Evolutionary conservation across 495 filamentous ascomycete genomes (phyloP).

Genomic region (Penicillium nucicola): DNA sequence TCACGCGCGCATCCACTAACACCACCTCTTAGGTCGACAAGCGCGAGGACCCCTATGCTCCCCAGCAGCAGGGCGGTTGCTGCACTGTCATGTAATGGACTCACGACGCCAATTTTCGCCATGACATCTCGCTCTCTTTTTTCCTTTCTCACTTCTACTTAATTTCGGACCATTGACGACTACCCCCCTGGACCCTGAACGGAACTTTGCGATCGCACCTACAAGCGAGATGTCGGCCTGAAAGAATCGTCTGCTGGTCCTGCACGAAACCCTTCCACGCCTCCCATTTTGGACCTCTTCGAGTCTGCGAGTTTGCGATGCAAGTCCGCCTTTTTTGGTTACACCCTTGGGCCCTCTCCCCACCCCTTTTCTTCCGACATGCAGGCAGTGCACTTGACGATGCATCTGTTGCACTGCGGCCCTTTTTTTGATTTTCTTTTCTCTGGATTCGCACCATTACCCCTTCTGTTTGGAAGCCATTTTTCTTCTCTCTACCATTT

Average conservation of each 20-base stretch:
- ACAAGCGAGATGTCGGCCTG: conserved; percentile 16
- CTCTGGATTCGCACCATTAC: conserved; percentile 12
- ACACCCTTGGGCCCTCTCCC: conserved; percentile 26
- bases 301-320: not conserved
- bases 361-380: conserved; percentile 11
- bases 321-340: conserved; percentile 17
- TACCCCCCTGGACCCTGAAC: conserved; percentile 13
- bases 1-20: conserved; percentile 17
- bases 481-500: conserved; percentile 16
- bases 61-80: conserved; percentile 85
- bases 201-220: conserved; percentile 17
- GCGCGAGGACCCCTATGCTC: conserved; percentile 94
- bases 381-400: conserved; percentile 13
- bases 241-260: conserved; percentile 40
- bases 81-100: conserved; percentile 84
- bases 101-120: conserved; percentile 35
- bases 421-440: conserved; percentile 30
- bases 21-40: conserved; percentile 62
- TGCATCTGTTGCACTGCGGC: conserved; percentile 24
- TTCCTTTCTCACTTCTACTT: conserved; percentile 14
- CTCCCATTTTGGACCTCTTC: not conserved
- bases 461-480: conserved; percentile 13
- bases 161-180: conserved; percentile 25
- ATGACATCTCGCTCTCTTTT: conserved; percentile 31
- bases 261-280: conserved; percentile 34